Base-by-base conservation (phyloP, 345 rosid genomes). In the Lepidium sativum region DNA sequence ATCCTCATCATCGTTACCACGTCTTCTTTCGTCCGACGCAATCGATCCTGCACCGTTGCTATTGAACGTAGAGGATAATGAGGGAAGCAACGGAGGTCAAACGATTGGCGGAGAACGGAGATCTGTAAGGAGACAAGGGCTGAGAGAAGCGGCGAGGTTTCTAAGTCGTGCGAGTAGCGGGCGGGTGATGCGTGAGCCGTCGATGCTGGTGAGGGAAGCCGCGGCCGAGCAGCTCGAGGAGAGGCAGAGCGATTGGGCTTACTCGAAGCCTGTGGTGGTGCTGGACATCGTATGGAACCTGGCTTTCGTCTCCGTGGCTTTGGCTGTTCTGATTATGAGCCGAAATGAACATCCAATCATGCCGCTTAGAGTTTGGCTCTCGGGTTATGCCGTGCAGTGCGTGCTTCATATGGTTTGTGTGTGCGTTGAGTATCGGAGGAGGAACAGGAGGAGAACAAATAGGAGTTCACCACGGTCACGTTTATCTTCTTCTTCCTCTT, bases 311-410 rank as follows among this genome's bases (percentile, higher is more conserved):
- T 76, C 81, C 3, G 85, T 79, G 6, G 72, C 88, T 10, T 32
- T 60, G 57, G 65, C 75, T 45, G 76, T 77, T 62, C 44, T 86
- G 43, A 21, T 83, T 5, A 49, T 77, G 79, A 88, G 97, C 75
- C 35, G 76, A 64, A 65, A 78, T 11, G 97, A 94, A 80, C 66
- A 50, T 43, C 86, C 96, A 1, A 65, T 71, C 17, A 81, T 84
- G 91, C 96, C 97, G 21, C 78, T 94, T 31, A 84, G 95, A 81
- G 73, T 82, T 39, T 94, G 99, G 99, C 70, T 94, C 49, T 51
- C 65, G 4, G 97, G 99, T 8, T 90, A 94, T 48, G 95, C 84
- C 7, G 12, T 82, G 60, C 99, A 90, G 76, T 94, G 99, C 47
- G 75, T 86, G 37, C 33, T 94, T 80, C 97, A 90, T 74, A 84